Percentiles rank a stretch among this genome's conserved stretches.
Evolutionary conservation across 225 moss, liverwort and hornwort species (phyloP).

Genomic region (Physcomitrium patens): DNA sequence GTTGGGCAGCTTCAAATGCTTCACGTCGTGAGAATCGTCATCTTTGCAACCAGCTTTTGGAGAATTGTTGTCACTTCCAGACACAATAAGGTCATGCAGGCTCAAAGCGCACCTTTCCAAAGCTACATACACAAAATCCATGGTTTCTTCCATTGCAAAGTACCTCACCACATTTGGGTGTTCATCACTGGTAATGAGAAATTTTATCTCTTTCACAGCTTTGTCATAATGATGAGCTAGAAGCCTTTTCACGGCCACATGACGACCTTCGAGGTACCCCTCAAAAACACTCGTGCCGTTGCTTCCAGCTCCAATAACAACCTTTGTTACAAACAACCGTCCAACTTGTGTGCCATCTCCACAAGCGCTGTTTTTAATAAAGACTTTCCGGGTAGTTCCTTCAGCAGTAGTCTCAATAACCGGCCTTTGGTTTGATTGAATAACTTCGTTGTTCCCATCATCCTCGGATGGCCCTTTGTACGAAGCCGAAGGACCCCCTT

Average conservation of each 20-base stretch:
- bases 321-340: slow-evolving; percentile 78
- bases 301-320: slow-evolving; percentile 86
- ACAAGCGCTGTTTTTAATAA: slow-evolving; percentile 43
- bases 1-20: slow-evolving; percentile 62
- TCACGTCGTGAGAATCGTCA: slow-evolving; percentile 27
- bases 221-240: slow-evolving; percentile 85
- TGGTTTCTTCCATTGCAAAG: slow-evolving; percentile 84
- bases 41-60: slow-evolving; percentile 40
- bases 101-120: slow-evolving; percentile 90
- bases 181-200: slow-evolving; percentile 89
- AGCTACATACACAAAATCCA: slow-evolving; percentile 90
- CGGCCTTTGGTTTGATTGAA: slow-evolving; percentile 13
- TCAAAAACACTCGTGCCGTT: slow-evolving; percentile 95
- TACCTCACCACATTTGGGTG: slow-evolving; percentile 97
- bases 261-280: slow-evolving; percentile 84
- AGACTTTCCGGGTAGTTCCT: slow-evolving; percentile 28
- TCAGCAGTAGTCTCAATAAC: slow-evolving; percentile 32
- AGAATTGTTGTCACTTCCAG: slow-evolving; percentile 57
- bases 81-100: slow-evolving; percentile 78
- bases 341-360: slow-evolving; percentile 78
- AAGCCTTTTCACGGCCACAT: slow-evolving; percentile 91
- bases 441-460: slow-evolving; percentile 23
- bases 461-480: slow-evolving; percentile 39
- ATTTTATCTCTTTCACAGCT: slow-evolving; percentile 90
- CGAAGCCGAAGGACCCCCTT: slow-evolving; percentile 29